These are phyloP conservation scores for Thelonectria olida DNA, from an alignment of 2,329 filamentous ascomycete genomes.

Conservation along the genomic window DNA sequence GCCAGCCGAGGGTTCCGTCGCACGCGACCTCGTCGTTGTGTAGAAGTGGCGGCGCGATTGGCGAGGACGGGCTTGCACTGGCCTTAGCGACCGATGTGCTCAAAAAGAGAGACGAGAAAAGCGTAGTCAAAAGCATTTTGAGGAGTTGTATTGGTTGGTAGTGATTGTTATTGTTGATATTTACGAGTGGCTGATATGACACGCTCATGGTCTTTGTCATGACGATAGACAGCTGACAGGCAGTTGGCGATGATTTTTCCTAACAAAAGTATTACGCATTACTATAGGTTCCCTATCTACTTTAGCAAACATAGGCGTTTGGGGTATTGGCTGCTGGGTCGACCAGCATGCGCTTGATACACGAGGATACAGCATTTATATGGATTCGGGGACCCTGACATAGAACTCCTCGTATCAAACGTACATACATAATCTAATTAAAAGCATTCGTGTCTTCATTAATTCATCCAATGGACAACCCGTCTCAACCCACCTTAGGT, in stretches of 20 bases:
- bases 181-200: neutral
- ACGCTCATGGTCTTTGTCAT: neutral
- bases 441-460: slow-evolving; percentile 34
- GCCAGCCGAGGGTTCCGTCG: neutral
- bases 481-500: neutral
- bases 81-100: neutral
- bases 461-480: slow-evolving; percentile 18
- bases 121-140: neutral
- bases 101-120: neutral
- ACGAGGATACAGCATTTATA: neutral
- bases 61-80: neutral
- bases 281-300: neutral
- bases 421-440: neutral
- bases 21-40: neutral
- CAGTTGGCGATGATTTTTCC: neutral
- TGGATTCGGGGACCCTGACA: neutral
- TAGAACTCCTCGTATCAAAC: neutral
- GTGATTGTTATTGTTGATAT: neutral
- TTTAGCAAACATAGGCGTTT: neutral
- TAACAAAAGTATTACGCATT: neutral
- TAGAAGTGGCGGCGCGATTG: neutral
- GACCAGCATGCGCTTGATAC: neutral
- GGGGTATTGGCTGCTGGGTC: neutral
- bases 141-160: neutral
- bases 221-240: too few species aligned